Conservation (phyloP, 495 filamentous ascomycete genomes). For the Trichocladium antarcticum region DNA sequence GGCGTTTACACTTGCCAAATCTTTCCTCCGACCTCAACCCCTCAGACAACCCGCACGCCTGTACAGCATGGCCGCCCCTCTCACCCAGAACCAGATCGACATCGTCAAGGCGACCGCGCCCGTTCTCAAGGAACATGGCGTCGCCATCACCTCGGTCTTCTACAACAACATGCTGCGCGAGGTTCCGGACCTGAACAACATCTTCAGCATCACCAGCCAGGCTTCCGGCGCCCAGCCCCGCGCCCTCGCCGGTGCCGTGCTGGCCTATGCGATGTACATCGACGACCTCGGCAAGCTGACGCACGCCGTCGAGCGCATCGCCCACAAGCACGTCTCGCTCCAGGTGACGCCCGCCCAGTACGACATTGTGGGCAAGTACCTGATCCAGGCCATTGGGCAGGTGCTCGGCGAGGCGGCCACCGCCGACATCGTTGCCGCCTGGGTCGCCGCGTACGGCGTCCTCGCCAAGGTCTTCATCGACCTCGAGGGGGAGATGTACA, state of each 20-base stretch:
- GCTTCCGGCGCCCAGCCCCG: constrained; percentile 50
- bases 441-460: constrained; percentile 52
- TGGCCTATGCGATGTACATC: constrained; percentile 60
- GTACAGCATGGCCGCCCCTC: constrained; percentile 19
- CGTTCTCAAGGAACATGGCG: constrained; percentile 54
- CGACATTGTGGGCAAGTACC: constrained; percentile 53
- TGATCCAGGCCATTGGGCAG: constrained; percentile 55
- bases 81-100: constrained; percentile 35
- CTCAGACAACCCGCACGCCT: neutral
- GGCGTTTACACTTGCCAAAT: neutral
- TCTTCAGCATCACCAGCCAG: constrained; percentile 61
- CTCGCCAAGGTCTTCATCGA: constrained; percentile 56
- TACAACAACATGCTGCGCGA: constrained; percentile 56
- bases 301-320: constrained; percentile 58
- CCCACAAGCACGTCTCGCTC: constrained; percentile 63
- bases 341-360: constrained; percentile 59
- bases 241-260: constrained; percentile 55
- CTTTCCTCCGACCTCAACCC: neutral
- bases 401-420: constrained; percentile 59
- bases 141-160: constrained; percentile 53
- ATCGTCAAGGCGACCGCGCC: constrained; percentile 51
- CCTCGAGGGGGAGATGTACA: constrained; percentile 50
- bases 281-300: constrained; percentile 53
- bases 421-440: constrained; percentile 54
- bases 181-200: constrained; percentile 48